A percentile compares a stretch with the other conserved stretches of the same genome.
These are phyloP conservation scores for Aureobasidium sp. DNA, from an alignment of 2,329 filamentous ascomycete species.

Conservation along the genomic window DNA sequence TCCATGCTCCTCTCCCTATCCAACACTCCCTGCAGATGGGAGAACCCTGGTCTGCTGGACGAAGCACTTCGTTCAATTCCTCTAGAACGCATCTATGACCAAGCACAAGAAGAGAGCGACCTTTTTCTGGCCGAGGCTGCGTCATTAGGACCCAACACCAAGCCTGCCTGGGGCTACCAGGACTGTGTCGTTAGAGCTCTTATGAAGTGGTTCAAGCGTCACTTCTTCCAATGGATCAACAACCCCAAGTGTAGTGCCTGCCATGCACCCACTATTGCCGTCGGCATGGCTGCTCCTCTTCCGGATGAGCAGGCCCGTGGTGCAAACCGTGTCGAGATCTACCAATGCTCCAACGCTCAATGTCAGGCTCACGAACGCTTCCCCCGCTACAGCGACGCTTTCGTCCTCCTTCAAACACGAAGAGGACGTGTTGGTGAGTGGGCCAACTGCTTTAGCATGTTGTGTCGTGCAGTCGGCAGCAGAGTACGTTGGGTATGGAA, in stretches of 20 bases:
- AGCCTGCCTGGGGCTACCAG: constrained; percentile 92
- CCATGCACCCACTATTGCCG: constrained; percentile 70
- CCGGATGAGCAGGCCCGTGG: constrained; percentile 86
- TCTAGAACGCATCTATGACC: constrained; percentile 81
- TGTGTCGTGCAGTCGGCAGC: constrained; percentile 85
- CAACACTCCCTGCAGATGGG: constrained; percentile 83
- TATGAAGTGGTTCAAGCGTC: constrained; percentile 90
- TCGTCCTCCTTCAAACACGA: constrained; percentile 79
- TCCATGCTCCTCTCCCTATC: constrained; percentile 81
- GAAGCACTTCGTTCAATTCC: constrained; percentile 84
- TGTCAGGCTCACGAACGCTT: constrained; percentile 83
- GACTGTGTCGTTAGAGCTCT: constrained; percentile 90
- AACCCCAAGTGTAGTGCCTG: constrained; percentile 83
- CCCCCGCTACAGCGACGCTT: constrained; percentile 90
- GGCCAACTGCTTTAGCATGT: constrained; percentile 98
- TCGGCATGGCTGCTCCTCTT: constrained; percentile 75
- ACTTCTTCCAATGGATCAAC: constrained; percentile 95
- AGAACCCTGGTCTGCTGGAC: constrained; percentile 90
- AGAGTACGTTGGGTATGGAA: constrained; percentile 98
- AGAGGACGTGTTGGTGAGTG: constrained; percentile 88
- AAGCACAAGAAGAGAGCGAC: constrained; percentile 89
- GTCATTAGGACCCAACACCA: constrained; percentile 72
- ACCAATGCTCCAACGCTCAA: constrained; percentile 68
- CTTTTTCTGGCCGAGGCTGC: constrained; percentile 80
- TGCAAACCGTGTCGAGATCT: constrained; percentile 80